Conservation (phyloP, 345 rosid species). For the Pistacia atlantica region DNA sequence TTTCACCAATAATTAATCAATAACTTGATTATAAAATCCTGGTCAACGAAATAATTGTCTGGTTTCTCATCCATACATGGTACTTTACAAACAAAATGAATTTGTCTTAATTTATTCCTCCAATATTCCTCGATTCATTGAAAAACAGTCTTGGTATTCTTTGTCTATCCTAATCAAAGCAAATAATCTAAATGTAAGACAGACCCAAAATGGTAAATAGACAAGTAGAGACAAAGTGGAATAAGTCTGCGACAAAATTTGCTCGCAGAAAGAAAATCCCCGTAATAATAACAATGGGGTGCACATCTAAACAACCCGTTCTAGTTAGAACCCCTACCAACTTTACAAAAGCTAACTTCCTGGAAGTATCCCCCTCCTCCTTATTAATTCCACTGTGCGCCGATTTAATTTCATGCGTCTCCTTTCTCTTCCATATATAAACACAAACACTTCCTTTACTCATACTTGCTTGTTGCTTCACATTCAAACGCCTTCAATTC, state of each 20-base stretch:
- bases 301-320: constrained; percentile 6
- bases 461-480: not conserved
- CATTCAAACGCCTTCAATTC: not conserved
- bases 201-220: constrained; percentile 34
- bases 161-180: not conserved
- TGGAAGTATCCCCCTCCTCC: constrained; percentile 34
- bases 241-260: constrained; percentile 15
- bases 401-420: constrained; percentile 35
- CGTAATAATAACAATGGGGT: constrained; percentile 13
- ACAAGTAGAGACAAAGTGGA: constrained; percentile 22
- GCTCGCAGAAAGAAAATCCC: constrained; percentile 18
- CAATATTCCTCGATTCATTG: not conserved
- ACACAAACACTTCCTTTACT: not conserved
- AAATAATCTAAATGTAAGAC: not conserved
- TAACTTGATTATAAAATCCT: no score
- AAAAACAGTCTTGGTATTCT: not conserved
- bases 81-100: not conserved
- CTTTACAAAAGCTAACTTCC: constrained; percentile 57
- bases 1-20: no score
- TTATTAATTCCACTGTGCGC: constrained; percentile 16
- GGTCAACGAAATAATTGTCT: not conserved
- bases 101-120: not conserved
- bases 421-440: constrained; percentile 15
- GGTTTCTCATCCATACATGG: no score
- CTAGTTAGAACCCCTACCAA: constrained; percentile 35